Base-by-base conservation (phyloP, 805 yeast species). In the Cyberlindnera americana region DNA sequence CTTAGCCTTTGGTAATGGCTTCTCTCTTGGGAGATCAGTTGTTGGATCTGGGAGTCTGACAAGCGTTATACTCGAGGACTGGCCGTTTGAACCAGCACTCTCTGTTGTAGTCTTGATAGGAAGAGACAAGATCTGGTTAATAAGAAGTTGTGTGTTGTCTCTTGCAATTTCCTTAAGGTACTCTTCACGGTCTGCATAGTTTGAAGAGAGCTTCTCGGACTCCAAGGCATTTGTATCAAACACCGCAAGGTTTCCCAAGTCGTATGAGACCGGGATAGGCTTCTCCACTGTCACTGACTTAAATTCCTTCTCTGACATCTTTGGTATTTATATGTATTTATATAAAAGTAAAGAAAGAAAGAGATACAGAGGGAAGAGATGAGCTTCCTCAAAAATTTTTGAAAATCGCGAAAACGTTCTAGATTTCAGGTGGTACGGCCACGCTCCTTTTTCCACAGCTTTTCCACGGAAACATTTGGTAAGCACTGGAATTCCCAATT, bases 221-320 rank as follows among this genome's bases (percentile, higher is more conserved):
- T 86, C 95, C 49, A 91, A 65, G 16, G 96, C 95, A 61, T 88
- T 90, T 26, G 90, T 71, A 64, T 91, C 98, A 58, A 87, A 90
- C 3, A 85, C 86, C 5, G 96, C 83, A 40, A 93, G 72, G 62
- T 91, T 85, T 25, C 99, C 99, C 47, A 91, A 67, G 61, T 93
- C 99, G 59, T 75, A 91, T 4, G 79, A 70, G 36, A 85, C 93
- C 19, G 98, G 97, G 45, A 93, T 87, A 21, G 83, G 83, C 62
- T 90, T 90, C 35, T 87, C 95, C 25, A 93, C 98, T 4, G 90
- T 83, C 25, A 85, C 90, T 12, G 95, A 86, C 57, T 82, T 81
- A 25, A 29, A 35, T 29, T 40, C 48, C 13, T 38, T 34, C 34
- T 38, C 46, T 27, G 30, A 29, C 39, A 39, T 38, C 6, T 22